Base-by-base conservation (phyloP, 108 stramenopile genomes). In the Conticribra weissflogii region DNA sequence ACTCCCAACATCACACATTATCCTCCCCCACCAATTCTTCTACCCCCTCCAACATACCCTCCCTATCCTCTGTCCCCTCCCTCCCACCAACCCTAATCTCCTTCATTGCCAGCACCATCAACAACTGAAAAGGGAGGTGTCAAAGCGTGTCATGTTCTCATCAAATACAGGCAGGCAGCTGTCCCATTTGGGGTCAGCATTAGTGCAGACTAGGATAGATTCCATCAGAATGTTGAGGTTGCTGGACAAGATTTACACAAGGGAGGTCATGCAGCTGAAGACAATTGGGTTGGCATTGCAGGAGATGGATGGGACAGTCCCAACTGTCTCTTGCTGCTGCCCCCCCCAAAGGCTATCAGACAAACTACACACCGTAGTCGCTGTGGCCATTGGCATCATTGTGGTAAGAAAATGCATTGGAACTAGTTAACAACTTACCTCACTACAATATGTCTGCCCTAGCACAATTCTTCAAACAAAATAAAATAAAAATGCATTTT, bases 251-350 rank as follows among this genome's bases (percentile, higher is more conserved):
- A 71, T 61, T 36, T 71, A 73, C 28, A 49, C 58, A 32, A 57
- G 69, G 50, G 75, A 78, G 55, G 36, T 81, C n/a, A 71, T 80
- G 71, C 81, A 85, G 52, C 54, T 85, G 19, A 73, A 81, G 36
- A 75, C 76, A 24, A 71, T 78, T 32, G 82, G 82, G 19, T 53
- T 85, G 41, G 31, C 52, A 44, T 52, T 46, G 62, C 64, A 81
- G 17, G 71, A 85, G 57, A 44, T 22, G 36, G 72, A 85, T 66
- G 84, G 84, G n/a, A 85, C 84, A n/a, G n/a, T n/a, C n/a, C n/a
- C n/a, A n/a, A n/a, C n/a, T n/a, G n/a, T n/a, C n/a, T n/a, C n/a
- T n/a, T n/a, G n/a, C n/a, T n/a, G n/a, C n/a, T n/a, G n/a, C n/a
- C n/a, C n/a, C n/a, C n/a, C n/a, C n/a, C n/a, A n/a, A n/a, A n/a